Base-by-base conservation (phyloP, 140 eudicot species). In the Ambrosia hybrid region DNA sequence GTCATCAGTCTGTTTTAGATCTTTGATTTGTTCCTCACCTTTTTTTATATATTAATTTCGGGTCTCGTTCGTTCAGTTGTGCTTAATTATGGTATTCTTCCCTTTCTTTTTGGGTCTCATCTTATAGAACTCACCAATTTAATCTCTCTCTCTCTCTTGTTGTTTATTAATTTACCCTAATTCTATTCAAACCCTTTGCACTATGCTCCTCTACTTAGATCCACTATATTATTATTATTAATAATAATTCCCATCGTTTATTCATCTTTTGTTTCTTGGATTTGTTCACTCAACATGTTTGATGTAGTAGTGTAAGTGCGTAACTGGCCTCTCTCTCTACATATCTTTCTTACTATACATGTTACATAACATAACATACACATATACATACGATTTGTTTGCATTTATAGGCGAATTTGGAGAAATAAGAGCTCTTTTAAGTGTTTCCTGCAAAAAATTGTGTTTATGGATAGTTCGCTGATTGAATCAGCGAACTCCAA, bases 1-100 rank as follows among this genome's bases (percentile, higher is more conserved):
- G 85, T 84, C 90, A 78, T 84, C 70, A 67, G 15, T 73, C 73
- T 72, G 63, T 57, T 57, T 57, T 57, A 5, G 4, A 57, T 57
- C 63, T 88, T 83, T 86, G 87, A 81, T 79, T 77, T 69, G 84
- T 84, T 76, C 80, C 21, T 57, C 41, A 72, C 63, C 72, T 78
- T 63, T 63, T 70, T 65, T 72, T 53, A 52, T 51, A 21, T 21
- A 21, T 21, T 21, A 21, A 70, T 67, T 74, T 55, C 60, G 60
- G 60, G 60, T 55, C 60, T 55, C 60, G 60, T 14, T 55, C 26
- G 15, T 7, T 55, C 60, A 55, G 60, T 1, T 14, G 15, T 55
- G 6, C 6, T 57, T 16, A 34, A 67, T 75, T 68, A 67, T 55
- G 65, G 59, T 14, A n/a, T 48, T 58, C 41, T 11, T 78, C 73